Evolutionary conservation across 306 rosid genomes (phyloP).

Genomic region (Alnus glutinosa): DNA sequence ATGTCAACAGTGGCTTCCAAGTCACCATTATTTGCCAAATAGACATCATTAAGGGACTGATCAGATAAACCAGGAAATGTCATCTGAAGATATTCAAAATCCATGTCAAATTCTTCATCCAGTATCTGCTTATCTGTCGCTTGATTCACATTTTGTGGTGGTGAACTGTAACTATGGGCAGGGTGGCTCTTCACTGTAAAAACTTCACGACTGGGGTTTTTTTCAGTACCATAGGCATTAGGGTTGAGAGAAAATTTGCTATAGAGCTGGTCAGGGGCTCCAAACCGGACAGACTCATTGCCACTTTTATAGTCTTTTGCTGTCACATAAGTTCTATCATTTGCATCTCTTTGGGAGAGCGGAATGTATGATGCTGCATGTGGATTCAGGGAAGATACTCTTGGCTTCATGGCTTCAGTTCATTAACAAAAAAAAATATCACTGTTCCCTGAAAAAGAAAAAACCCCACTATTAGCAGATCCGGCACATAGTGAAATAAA

Average conservation of each 20-base stretch:
- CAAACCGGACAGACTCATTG: conserved; percentile 43
- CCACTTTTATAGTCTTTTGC: conserved; percentile 25
- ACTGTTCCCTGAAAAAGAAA: neutral
- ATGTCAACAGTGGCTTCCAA: conserved; percentile 68
- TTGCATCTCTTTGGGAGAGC: conserved; percentile 49
- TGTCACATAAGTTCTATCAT: conserved; percentile 32
- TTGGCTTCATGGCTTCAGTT: conserved; percentile 56
- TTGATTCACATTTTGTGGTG: conserved; percentile 36
- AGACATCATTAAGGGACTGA: conserved; percentile 70
- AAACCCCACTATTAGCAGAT: conserved; percentile 16
- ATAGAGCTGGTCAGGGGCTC: conserved; percentile 34
- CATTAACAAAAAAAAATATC: conserved; percentile 10
- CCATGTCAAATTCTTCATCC: conserved; percentile 60
- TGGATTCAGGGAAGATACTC: conserved; percentile 70
- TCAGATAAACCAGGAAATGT: conserved; percentile 60
- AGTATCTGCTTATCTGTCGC: conserved; percentile 37
- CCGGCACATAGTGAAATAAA: neutral
- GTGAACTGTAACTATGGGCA: conserved; percentile 40
- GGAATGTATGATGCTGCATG: conserved; percentile 79
- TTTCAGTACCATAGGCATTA: conserved; percentile 23
- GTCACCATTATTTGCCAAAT: conserved; percentile 57
- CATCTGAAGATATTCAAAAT: conserved; percentile 69
- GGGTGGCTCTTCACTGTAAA: conserved; percentile 38
- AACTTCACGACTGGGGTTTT: conserved; percentile 21
- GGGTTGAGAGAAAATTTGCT: conserved; percentile 24